Conservation (phyloP, 495 filamentous ascomycete genomes). For the Elasticomyces elasticus region DNA sequence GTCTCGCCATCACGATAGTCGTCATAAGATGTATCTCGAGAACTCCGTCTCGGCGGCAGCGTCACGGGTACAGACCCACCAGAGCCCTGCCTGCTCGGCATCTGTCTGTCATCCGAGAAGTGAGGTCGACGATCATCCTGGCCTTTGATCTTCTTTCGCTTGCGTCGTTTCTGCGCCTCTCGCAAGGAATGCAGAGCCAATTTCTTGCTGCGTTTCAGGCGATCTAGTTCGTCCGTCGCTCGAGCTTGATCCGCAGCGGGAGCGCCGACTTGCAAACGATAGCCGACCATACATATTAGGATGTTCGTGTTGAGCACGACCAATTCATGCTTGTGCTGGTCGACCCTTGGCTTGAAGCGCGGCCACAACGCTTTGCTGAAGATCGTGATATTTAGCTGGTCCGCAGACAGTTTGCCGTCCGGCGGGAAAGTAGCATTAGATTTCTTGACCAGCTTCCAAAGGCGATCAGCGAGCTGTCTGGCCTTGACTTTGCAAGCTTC, state of each 20-base stretch:
- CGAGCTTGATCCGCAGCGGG: background rate
- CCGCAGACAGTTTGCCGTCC: background rate
- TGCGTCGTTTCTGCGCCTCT: background rate
- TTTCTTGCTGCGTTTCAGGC: background rate
- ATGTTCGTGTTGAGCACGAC: background rate
- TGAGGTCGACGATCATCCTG: background rate
- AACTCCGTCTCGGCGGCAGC: background rate
- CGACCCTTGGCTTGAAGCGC: constrained; percentile 1
- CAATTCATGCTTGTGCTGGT: constrained; percentile 2
- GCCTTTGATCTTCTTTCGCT: background rate
- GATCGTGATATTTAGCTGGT: background rate
- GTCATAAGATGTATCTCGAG: background rate
- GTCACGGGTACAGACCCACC: background rate
- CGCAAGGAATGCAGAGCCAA: background rate
- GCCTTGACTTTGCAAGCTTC: background rate
- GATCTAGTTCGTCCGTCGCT: background rate
- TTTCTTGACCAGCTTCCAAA: constrained; percentile 1
- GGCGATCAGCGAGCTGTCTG: background rate
- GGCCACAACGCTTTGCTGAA: constrained; percentile 1
- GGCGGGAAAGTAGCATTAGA: background rate
- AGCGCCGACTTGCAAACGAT: background rate
- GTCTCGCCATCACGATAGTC: background rate
- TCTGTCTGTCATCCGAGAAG: background rate
- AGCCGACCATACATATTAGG: background rate
- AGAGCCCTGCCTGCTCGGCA: background rate